Base-by-base conservation (phyloP, 2,329 filamentous ascomycete genomes). In the Geoglossum cookeanum region DNA sequence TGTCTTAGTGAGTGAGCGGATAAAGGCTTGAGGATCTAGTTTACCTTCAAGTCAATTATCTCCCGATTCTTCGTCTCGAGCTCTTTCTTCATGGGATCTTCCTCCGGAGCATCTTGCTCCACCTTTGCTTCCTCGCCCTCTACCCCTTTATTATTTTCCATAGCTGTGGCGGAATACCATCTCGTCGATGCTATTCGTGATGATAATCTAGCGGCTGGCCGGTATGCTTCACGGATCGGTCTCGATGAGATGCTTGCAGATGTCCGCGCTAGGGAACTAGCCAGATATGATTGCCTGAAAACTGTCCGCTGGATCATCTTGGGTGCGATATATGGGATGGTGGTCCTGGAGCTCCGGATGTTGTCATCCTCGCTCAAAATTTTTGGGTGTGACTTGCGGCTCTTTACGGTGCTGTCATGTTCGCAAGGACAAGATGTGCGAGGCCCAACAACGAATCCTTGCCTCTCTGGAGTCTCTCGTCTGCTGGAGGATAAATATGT, bases 1-100 rank as follows among this genome's bases (percentile, higher is more conserved):
- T 17, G 37, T 48, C 48, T 37, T 1, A 48, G 56, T 45, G 54
- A 27, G 33, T 30, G 55, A 45, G 15, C 53, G 15, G 15, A 32
- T 55, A 17, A 35, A 39, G 32, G 42, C 9, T 7, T 30, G 22
- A 32, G 57, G 35, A 48, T 61, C 66, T 58, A 74, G n/a, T n/a
- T n/a, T n/a, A 95, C 91, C 83, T 96, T 97, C 71, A 94, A 78
- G 54, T 96, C 89, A 61, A 85, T 67, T 48, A 80, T 76, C 69
- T 89, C 84, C 70, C 79, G 81, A 64, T 84, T 80, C 70, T 85
- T 85, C 59, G 78, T 75, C 68, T 87, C 84, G 4, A 88, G 68
- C 69, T 87, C 80, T 69, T 81, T 81, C 68, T 79, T 78, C 51
- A 78, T 58, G 37, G 74, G 71, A 55, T 76, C 73, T 55, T 74